These are phyloP conservation scores for Colletotrichum musicola DNA, from an alignment of 2,329 filamentous ascomycete genomes.

Conservation along the genomic window DNA sequence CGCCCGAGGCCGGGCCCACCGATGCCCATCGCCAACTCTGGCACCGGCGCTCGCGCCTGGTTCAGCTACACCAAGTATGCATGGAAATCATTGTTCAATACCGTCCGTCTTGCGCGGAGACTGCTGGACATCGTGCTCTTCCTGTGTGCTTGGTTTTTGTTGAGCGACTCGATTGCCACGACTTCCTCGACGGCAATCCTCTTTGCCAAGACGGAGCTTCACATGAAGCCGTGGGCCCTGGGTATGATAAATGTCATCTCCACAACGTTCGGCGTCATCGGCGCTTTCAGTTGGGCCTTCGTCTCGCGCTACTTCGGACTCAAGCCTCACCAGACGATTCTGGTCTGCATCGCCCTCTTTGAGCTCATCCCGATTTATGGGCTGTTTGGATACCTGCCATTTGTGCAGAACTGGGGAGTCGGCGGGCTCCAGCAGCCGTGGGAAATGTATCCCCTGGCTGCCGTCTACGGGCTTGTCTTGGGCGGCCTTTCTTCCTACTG, in stretches of 20 bases:
- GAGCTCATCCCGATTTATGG: slow-evolving; percentile 95
- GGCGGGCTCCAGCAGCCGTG: slow-evolving; percentile 91
- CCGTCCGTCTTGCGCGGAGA: slow-evolving; percentile 78
- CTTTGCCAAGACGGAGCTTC: slow-evolving; percentile 92
- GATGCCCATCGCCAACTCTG: slow-evolving; percentile 59
- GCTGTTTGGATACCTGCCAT: slow-evolving; percentile 86
- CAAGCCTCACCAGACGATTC: slow-evolving; percentile 86
- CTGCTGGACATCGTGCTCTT: slow-evolving; percentile 83
- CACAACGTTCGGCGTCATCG: slow-evolving; percentile 84
- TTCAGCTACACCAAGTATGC: slow-evolving; percentile 82
- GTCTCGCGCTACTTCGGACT: slow-evolving; percentile 79
- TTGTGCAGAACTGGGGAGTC: slow-evolving; percentile 79
- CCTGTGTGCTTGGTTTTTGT: slow-evolving; percentile 90
- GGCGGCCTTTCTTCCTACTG: slow-evolving; percentile 95
- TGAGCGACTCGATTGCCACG: slow-evolving; percentile 94
- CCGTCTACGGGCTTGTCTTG: slow-evolving; percentile 92
- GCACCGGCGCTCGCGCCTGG: slow-evolving; percentile 63
- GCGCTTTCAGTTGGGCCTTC: slow-evolving; percentile 90
- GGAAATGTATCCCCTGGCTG: slow-evolving; percentile 96
- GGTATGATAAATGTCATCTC: slow-evolving; percentile 95
- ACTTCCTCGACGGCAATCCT: slow-evolving; percentile 94
- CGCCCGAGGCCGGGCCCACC: slow-evolving; percentile 90
- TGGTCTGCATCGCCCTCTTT: slow-evolving; percentile 91
- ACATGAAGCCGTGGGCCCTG: slow-evolving; percentile 89
- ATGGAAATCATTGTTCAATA: slow-evolving; percentile 88